Percentiles rank a stretch among this genome's conserved stretches.
Evolutionary conservation across 2,329 filamentous ascomycete species (phyloP).

Genomic region (Colletotrichum sp.): DNA sequence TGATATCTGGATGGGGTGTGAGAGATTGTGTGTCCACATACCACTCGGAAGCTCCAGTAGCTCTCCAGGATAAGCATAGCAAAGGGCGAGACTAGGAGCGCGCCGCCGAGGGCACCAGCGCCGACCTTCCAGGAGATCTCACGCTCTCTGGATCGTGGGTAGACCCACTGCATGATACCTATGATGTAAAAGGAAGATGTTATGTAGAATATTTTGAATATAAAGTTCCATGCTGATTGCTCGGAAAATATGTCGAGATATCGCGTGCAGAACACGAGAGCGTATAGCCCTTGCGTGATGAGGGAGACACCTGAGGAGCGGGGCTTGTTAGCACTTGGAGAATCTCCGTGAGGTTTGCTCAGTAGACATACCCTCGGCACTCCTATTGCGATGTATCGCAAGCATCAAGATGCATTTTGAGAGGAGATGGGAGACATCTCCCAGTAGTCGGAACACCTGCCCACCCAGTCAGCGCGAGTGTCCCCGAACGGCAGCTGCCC

Average conservation of each 20-base stretch:
- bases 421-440: constrained; percentile 81
- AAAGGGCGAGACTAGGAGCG: constrained; percentile 73
- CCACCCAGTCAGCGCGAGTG: constrained; percentile 6
- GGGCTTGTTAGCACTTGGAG: constrained; percentile 19
- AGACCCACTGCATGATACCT: constrained; percentile 84
- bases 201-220: constrained; percentile 92
- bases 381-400: constrained; percentile 87
- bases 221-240: constrained; percentile 69
- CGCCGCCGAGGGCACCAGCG: constrained; percentile 69
- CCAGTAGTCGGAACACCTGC: constrained; percentile 76
- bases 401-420: constrained; percentile 92
- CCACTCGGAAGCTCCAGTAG: constrained; percentile 55
- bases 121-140: constrained; percentile 96
- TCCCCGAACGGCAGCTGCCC: background rate
- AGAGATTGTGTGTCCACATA: constrained; percentile 36
- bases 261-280: constrained; percentile 81
- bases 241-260: constrained; percentile 82
- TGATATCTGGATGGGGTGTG: background rate
- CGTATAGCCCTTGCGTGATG: constrained; percentile 89
- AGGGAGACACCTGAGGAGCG: constrained; percentile 77
- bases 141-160: constrained; percentile 84
- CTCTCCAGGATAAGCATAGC: constrained; percentile 71
- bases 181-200: constrained; percentile 85
- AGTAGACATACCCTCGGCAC: constrained; percentile 73
- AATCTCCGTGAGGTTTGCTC: background rate